A percentile compares a stretch with the other conserved stretches of the same genome.
Conservation (phyloP, 2,329 filamentous ascomycete genomes). For the Penicillium sp. region DNA sequence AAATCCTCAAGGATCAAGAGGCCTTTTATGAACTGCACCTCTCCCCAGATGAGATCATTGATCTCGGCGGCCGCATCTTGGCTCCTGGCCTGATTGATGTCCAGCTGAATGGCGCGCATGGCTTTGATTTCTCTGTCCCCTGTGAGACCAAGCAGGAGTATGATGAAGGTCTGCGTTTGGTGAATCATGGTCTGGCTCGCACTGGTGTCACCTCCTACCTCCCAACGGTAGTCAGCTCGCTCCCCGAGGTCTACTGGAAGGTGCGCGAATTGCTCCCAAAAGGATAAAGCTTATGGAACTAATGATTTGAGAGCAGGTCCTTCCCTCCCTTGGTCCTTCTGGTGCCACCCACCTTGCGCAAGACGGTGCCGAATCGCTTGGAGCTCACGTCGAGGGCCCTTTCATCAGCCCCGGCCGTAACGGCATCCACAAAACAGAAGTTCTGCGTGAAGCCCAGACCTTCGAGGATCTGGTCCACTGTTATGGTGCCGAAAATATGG, state of each 20-base stretch:
- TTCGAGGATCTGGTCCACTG: constrained; percentile 57
- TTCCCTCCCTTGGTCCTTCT: constrained; percentile 76
- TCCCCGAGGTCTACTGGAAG: constrained; percentile 76
- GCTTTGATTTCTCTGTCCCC: constrained; percentile 88
- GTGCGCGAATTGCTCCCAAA: constrained; percentile 38
- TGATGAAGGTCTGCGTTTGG: constrained; percentile 66
- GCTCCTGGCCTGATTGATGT: constrained; percentile 86
- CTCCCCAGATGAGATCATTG: constrained; percentile 69
- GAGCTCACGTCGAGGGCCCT: constrained; percentile 87
- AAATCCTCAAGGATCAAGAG: constrained; percentile 71
- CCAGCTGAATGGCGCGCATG: constrained; percentile 88
- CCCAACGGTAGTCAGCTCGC: constrained; percentile 76
- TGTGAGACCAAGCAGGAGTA: constrained; percentile 66
- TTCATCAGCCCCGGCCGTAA: constrained; percentile 83
- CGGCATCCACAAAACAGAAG: constrained; percentile 76
- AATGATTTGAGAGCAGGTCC: constrained; percentile 40
- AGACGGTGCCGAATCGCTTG: constrained; percentile 81
- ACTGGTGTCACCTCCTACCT: constrained; percentile 88
- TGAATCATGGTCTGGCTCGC: constrained; percentile 70
- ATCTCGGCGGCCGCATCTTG: constrained; percentile 80
- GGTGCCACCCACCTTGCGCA: constrained; percentile 57
- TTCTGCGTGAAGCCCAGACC: constrained; percentile 65
- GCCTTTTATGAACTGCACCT: constrained; percentile 52
- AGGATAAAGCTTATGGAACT: neutral
- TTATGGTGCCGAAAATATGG: constrained; percentile 69